These are phyloP conservation scores for Breynia disticha DNA, from an alignment of 441 rosid species.

Conservation along the genomic window DNA sequence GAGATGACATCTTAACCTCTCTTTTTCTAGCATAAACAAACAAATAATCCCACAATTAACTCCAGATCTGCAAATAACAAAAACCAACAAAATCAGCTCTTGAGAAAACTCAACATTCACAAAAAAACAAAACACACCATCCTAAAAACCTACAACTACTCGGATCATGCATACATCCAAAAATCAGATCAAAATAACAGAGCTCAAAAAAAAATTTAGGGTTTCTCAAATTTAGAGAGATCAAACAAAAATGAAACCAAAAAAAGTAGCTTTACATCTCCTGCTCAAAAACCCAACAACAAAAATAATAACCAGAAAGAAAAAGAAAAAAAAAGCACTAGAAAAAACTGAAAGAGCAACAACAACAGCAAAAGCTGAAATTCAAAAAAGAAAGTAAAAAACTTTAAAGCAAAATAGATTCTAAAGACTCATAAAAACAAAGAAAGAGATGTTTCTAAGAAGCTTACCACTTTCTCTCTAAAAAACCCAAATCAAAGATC, in stretches of 20 bases:
- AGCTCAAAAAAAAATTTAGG: conserved; percentile 12
- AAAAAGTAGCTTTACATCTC: not conserved
- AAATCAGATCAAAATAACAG: conserved; percentile 2
- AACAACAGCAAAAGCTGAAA: not conserved
- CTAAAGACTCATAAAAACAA: conserved; percentile 22
- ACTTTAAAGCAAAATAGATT: conserved; percentile 26
- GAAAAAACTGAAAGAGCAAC: no score
- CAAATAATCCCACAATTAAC: conserved; percentile 22
- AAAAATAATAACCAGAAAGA: no score
- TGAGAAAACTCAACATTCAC: conserved; percentile 1
- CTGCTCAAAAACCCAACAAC: not conserved
- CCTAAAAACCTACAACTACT: not conserved
- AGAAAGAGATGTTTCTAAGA: conserved; percentile 23
- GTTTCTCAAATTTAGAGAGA: conserved; percentile 2
- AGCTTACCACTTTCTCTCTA: conserved; percentile 29
- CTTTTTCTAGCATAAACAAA: conserved; percentile 27
- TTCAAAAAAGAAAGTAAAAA: conserved; percentile 7
- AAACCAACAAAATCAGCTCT: conserved; percentile 19
- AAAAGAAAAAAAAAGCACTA: no score
- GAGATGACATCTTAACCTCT: conserved; percentile 74
- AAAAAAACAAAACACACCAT: not conserved
- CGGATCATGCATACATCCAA: no score
- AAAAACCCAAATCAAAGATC: conserved; percentile 27
- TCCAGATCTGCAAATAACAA: conserved; percentile 54
- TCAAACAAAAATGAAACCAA: conserved; percentile 2